Evolutionary conservation across 768 basidiomycete species (phyloP), one percentile per base, ranked within the genome.

Genomic region (Rhodocollybia butyracea): DNA sequence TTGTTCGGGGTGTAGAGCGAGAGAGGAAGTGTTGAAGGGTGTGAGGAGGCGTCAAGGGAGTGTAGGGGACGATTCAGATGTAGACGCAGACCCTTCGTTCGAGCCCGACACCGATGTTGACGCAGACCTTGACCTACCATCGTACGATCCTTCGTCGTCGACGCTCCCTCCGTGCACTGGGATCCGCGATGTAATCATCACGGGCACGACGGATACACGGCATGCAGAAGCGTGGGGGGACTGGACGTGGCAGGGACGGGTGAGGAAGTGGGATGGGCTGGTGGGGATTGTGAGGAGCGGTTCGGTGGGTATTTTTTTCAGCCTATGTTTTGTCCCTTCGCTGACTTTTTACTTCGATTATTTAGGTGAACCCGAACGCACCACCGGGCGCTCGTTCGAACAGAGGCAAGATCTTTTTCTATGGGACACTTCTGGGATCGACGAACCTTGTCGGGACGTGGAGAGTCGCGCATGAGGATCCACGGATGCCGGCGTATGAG

Each of bases 111-210:
- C 5, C 5, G 38, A 27, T 24, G 10, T 13, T 1, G 24, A 13
- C 2, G 17, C 50, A 3, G 36, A 51, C 1, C 12, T 21, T 5
- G 53, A 54, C 4, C 41, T 54, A 12, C 53, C 53, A 10, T 31
- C 53, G 5, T 42, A 58, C 24, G 43, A 40, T 42, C 57, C 48
- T 15, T 50, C 48, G 6, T 22, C 38, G 10, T 13, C 46, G 17
- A 47, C 24, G 10, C 32, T 54, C 21, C 57, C 42, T 7, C 36
- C 56, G 6, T 80, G 81, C 50, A 59, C 66, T 15, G 79, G 81
- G 1, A 70, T 80, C 5, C 68, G 66, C 42, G 80, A 82, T 55
- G 74, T 76, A 43, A 68, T 78, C 30, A 65, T 82, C 58, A 75
- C 74, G 11, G 80, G 80, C 43, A 72, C 77, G 76, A 80, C 80